Conservation (phyloP, 192 early-diverging fungal genomes). For the Paraglomus brasilianum region DNA sequence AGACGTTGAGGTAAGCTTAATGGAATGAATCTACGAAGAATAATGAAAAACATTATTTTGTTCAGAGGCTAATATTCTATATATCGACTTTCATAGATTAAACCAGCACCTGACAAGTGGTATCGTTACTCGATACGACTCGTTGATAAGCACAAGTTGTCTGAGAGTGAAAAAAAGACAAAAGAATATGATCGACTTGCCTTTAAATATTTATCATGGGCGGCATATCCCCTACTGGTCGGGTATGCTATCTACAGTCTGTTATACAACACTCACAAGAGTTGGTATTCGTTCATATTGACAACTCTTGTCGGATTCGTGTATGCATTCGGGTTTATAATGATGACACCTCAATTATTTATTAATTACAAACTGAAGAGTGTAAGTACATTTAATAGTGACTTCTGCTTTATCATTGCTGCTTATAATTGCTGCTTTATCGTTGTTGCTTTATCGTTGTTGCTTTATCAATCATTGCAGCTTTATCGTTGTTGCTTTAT, state of each 20-base stretch:
- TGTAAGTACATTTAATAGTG: conserved; percentile 36
- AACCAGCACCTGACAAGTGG: conserved; percentile 15
- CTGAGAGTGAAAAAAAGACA: conserved; percentile 56
- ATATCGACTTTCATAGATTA: conserved; percentile 11
- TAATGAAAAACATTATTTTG: conserved; percentile 7
- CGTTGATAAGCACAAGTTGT: conserved; percentile 35
- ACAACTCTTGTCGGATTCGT: conserved; percentile 87
- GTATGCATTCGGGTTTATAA: conserved; percentile 82
- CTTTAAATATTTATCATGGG: conserved; percentile 78
- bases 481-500: neutral
- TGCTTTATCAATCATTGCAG: conserved; percentile 1
- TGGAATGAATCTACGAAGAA: neutral
- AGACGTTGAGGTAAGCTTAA: conserved; percentile 56
- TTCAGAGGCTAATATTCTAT: neutral
- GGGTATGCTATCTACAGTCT: conserved; percentile 84
- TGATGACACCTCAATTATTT: conserved; percentile 86
- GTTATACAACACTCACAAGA: conserved; percentile 83
- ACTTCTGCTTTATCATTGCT: neutral
- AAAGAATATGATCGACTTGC: conserved; percentile 72
- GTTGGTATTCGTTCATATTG: conserved; percentile 88
- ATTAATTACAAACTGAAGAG: conserved; percentile 87
- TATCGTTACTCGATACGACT: conserved; percentile 22
- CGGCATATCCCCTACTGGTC: conserved; percentile 71
- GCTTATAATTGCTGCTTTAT: no score
- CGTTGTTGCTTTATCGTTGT: neutral